Evolutionary conservation across 2,329 filamentous ascomycete species (phyloP), one percentile per base, ranked within the genome.

Genomic region (Aspergillus ruber): DNA sequence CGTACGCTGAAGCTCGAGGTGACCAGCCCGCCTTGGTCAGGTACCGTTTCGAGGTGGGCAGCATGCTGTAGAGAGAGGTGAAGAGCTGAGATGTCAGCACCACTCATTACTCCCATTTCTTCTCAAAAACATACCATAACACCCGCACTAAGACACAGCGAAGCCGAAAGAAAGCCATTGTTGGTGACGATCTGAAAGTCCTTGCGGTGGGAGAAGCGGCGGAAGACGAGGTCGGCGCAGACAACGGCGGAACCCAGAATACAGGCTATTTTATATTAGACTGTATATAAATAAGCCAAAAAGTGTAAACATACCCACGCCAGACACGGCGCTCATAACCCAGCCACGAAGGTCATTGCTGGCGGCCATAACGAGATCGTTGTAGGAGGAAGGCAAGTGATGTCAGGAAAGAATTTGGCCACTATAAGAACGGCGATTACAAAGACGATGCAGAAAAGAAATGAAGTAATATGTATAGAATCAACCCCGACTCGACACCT

Each of bases 131-230:
- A 21, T 68, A 95, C 90, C 90, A 98, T 95, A 41, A 97, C 90
- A 39, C 93, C 91, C 57, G 95, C 95, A 65, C 90, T 96, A 54
- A 98, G 72, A 68, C 90, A 95, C 51, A 97, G 72, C 0, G 91
- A 96, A 18, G 84, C 83, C 1, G 90, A 90, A 4, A 96, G 77
- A 65, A 98, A 98, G 18, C 76, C 76, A 72, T 88, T 91, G 70
- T 88, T 96, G 53, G 95, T 86, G 63, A 94, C 83, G 56, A 98
- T 94, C 58, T 83, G 81, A 67, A 97, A 98, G 63, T 84, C 77
- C 59, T 77, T 81, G 68, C 85, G 83, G 45, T 85, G 81, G 3
- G 88, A 86, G 43, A 95, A 74, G 44, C 79, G 76, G 48, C 84
- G 83, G 43, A 95, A 75, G 46, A 95, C 61, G 35, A 89, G 63